Evolutionary conservation across 2,329 filamentous ascomycete species (phyloP), one percentile per base, ranked within the genome.

Genomic region (Niveomyces coronatus): DNA sequence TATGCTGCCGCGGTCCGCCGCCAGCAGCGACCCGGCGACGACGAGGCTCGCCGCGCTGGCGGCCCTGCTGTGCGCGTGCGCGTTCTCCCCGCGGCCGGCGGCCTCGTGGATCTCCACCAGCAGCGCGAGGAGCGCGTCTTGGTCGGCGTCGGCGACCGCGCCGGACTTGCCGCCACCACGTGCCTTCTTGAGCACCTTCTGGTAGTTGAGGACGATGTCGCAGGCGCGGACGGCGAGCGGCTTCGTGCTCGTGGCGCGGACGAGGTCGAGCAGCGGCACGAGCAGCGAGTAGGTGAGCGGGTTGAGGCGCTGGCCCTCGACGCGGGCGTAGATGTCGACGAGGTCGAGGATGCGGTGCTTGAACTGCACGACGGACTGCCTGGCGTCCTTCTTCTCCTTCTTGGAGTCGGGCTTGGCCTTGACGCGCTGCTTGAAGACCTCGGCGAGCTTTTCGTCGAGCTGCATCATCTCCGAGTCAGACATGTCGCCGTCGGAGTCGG

Each of bases 381-480:
- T 91, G 39, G 89, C 88, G 43, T 89, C 82, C 54, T 85, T 85
- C 51, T 83, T 82, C 53, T 91, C 80, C 60, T 88, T 84, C 63
- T 88, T 91, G 53, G 82, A 81, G 55, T 71, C 79, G 2, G 67
- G 64, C 13, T 65, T 66, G 14, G 50, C 49, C 56, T 85, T 80
- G 47, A 74, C 76, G 34, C 80, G 78, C 47, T 88, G 79, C 47
- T 79, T 78, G 69, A 96, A 93, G 44, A 95, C 85, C 45, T 85
- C 84, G 35, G 79, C 76, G 4, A 98, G 75, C 53, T 89, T 82
- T 9, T 74, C 74, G 51, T 96, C 89, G 13, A 96, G 67, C 4
- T 79, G 79, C 62, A 94, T 79, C 91, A 96, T 96, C 55, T 94
- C 82, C 14, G 89, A 87, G 61, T 96, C 89, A 44, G 86, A 82